Evolutionary conservation across 768 basidiomycete species (phyloP).

Genomic region (Tylopilus balloui): DNA sequence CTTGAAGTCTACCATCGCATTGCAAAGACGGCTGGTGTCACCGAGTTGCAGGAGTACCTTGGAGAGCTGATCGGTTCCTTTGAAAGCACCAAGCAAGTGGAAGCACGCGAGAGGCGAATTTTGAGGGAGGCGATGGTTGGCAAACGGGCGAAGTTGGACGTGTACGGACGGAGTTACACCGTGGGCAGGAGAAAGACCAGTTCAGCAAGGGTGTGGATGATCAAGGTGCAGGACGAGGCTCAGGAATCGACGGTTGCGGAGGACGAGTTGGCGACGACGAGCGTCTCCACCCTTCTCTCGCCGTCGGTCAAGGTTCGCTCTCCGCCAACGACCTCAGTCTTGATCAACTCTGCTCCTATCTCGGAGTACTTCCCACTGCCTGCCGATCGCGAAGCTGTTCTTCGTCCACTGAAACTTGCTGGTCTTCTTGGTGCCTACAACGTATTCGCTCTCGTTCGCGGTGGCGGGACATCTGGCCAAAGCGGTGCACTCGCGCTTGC

Average conservation of each 20-base stretch:
- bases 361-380: conserved; percentile 72
- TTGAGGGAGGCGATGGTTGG: conserved; percentile 36
- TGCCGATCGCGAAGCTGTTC: conserved; percentile 73
- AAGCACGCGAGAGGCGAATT: conserved; percentile 34
- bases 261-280: conserved; percentile 7
- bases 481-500: conserved; percentile 76
- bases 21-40: conserved; percentile 16
- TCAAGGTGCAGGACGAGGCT: conserved; percentile 51
- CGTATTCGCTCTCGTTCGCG: conserved; percentile 66
- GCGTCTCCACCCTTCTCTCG: conserved; percentile 16
- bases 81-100: conserved; percentile 57
- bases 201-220: conserved; percentile 90
- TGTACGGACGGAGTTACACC: conserved; percentile 80
- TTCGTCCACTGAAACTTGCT: conserved; percentile 80
- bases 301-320: conserved; percentile 17
- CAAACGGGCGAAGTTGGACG: conserved; percentile 61
- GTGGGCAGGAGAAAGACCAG: conserved; percentile 87
- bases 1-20: conserved; percentile 53
- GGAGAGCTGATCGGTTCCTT: conserved; percentile 58
- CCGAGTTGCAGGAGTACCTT: conserved; percentile 56
- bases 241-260: conserved; percentile 3
- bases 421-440: conserved; percentile 85
- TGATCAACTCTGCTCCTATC: conserved; percentile 83
- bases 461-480: conserved; percentile 90
- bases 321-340: conserved; percentile 58